These are phyloP conservation scores for Penicillium sp. DNA, from an alignment of 2,329 filamentous ascomycete species.

Conservation along the genomic window DNA sequence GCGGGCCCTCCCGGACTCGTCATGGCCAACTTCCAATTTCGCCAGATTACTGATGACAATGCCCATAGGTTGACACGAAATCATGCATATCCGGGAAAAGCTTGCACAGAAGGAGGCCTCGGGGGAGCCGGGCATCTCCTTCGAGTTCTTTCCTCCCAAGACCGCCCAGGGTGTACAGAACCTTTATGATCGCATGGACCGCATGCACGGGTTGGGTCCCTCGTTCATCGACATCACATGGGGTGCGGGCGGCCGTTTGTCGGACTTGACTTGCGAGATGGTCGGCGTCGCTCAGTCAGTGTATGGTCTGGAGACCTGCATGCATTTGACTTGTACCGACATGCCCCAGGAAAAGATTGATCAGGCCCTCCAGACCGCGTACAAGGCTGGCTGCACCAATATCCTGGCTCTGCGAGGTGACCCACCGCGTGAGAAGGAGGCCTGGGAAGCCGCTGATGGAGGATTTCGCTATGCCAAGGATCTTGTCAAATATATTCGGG, in stretches of 20 bases:
- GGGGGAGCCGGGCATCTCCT: constrained; percentile 87
- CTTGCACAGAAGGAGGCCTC: constrained; percentile 76
- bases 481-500: constrained; percentile 78
- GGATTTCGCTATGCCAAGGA: constrained; percentile 92
- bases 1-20: not conserved
- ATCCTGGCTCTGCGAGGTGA: constrained; percentile 92
- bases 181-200: constrained; percentile 98
- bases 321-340: constrained; percentile 98
- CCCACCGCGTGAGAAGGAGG: constrained; percentile 87
- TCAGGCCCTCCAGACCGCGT: constrained; percentile 79
- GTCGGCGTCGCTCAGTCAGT: constrained; percentile 92
- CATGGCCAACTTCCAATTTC: not conserved
- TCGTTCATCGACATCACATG: constrained; percentile 98
- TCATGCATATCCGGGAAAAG: constrained; percentile 95
- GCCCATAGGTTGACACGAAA: constrained; percentile 36
- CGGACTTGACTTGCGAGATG: constrained; percentile 95
- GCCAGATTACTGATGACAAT: constrained; percentile 4
- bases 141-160: constrained; percentile 99
- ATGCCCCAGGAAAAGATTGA: constrained; percentile 94
- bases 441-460: constrained; percentile 84
- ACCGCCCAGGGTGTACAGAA: constrained; percentile 90
- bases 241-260: constrained; percentile 90
- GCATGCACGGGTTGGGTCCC: constrained; percentile 92
- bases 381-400: constrained; percentile 95
- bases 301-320: constrained; percentile 95